These are phyloP conservation scores for bread wheat (Triticum aestivum) DNA, from an alignment of 176 grass and related monocot species.

Conservation along the genomic window IWGSC_CS_RefSeq_v2.1 NC_057805.1:456888141-456888640, in stretches of 20 bases:
- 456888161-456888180: not conserved
- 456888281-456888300: not conserved
- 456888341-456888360: constrained; percentile 8
- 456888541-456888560: not conserved
- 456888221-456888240: not conserved
- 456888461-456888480: constrained; percentile 50
- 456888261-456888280: not conserved
- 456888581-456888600: not conserved
- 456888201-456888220: not conserved
- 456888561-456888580: not conserved
- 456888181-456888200: not conserved
- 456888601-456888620: not conserved
- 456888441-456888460: constrained; percentile 57
- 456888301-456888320: not conserved
- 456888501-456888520: constrained; percentile 30
- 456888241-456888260: not conserved
- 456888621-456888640: too few species aligned
- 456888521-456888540: not conserved
- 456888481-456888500: constrained; percentile 36
- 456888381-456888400: constrained; percentile 28
- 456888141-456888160: not conserved
- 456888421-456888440: constrained; percentile 69
- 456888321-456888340: not conserved
- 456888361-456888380: constrained; percentile 1
- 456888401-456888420: constrained; percentile 7